Percentiles rank a stretch among this genome's conserved stretches.
phyloP scores from a whole-genome alignment of 768 basidiomycete genomes.

The Psilocybe cyanescens region DNA sequence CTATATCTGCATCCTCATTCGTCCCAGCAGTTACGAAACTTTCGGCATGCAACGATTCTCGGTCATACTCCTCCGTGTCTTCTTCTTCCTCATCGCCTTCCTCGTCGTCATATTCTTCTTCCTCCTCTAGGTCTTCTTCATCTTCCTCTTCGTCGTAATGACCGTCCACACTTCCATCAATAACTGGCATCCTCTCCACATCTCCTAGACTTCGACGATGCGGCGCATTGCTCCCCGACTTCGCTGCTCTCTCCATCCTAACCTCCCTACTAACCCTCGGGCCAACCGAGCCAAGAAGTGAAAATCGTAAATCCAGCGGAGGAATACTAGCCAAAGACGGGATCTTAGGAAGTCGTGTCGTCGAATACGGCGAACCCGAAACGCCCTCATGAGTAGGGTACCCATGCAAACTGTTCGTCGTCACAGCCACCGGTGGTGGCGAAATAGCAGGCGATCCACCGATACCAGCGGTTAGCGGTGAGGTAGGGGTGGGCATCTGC shows the following conservation, averaged over 20 bases:
- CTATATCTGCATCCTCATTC: conserved; percentile 17
- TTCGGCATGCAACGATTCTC: conserved; percentile 54
- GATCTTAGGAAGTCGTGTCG: conserved; percentile 16
- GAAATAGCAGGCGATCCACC: conserved; percentile 10
- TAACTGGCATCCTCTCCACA: conserved; percentile 42
- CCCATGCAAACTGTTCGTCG: conserved; percentile 7
- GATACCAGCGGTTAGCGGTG: background rate
- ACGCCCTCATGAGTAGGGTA: background rate
- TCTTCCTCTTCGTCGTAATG: conserved; percentile 22
- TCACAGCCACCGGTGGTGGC: conserved; percentile 22
- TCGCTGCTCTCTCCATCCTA: conserved; percentile 15
- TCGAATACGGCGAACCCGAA: background rate
- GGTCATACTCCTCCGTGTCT: conserved; percentile 39
- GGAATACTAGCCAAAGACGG: conserved; percentile 52
- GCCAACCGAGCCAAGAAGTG: conserved; percentile 47
- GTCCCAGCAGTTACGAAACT: conserved; percentile 58
- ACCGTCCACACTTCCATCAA: conserved; percentile 42
- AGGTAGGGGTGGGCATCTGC: conserved; percentile 17
- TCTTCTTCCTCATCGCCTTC: conserved; percentile 26
- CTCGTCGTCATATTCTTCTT: conserved; percentile 26
- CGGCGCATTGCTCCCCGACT: conserved; percentile 3
- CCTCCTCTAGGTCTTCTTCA: conserved; percentile 30
- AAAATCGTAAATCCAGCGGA: conserved; percentile 60
- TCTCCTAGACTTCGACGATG: conserved; percentile 18
- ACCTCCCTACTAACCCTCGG: conserved; percentile 31